Conservation (phyloP, 805 yeast genomes). For the Ogataea glucozyma region DNA sequence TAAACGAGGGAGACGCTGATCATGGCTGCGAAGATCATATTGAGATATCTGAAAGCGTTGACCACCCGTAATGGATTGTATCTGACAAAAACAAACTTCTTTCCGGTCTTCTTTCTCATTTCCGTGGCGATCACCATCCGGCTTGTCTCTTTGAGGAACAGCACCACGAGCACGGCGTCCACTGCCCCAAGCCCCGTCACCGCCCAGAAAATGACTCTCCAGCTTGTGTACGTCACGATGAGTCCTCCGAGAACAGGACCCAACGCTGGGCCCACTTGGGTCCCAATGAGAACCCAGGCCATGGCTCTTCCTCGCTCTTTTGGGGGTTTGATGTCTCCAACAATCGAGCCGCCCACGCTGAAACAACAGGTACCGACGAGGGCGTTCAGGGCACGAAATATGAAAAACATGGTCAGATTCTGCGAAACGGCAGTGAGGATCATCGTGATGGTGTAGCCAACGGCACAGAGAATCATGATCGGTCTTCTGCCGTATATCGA, state of each 20-base stretch:
- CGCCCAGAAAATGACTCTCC: slow-evolving; percentile 57
- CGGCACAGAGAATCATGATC: slow-evolving; percentile 44
- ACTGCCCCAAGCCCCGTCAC: slow-evolving; percentile 47
- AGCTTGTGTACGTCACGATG: slow-evolving; percentile 48
- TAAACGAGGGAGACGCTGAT: slow-evolving; percentile 43
- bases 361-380: slow-evolving; percentile 57
- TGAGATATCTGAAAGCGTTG: slow-evolving; percentile 43
- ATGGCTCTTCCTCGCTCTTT: slow-evolving; percentile 52
- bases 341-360: slow-evolving; percentile 51
- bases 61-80: slow-evolving; percentile 51
- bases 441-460: slow-evolving; percentile 28
- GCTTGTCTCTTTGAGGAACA: slow-evolving; percentile 50
- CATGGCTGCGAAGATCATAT: slow-evolving; percentile 45
- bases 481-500: slow-evolving; percentile 53
- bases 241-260: slow-evolving; percentile 57
- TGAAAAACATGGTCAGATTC: slow-evolving; percentile 54
- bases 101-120: slow-evolving; percentile 31
- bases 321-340: slow-evolving; percentile 53
- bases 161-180: slow-evolving; percentile 34
- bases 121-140: slow-evolving; percentile 34
- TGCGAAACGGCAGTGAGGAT: slow-evolving; percentile 44
- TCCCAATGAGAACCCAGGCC: slow-evolving; percentile 49
- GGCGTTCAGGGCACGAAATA: slow-evolving; percentile 52
- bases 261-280: slow-evolving; percentile 54
- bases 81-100: slow-evolving; percentile 41